phyloP scores from a whole-genome alignment of 179 eudicot species.

The Gypsophila paniculata region DNA sequence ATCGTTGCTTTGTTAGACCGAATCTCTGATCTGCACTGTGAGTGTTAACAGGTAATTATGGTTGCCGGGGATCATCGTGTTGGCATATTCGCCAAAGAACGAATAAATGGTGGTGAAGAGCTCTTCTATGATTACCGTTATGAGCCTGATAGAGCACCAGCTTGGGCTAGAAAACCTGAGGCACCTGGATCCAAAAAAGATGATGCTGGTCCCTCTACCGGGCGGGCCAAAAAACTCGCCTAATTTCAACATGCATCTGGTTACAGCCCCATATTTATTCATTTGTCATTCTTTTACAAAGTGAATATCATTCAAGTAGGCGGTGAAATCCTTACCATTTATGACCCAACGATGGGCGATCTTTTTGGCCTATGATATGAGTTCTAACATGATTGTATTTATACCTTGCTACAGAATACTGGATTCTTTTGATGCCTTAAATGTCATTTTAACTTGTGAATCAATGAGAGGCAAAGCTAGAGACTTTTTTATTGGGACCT shows the following conservation, averaged over 20 bases:
- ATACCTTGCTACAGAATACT: slow-evolving; percentile 11
- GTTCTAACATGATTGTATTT: slow-evolving; percentile 28
- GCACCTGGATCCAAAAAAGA: slow-evolving; percentile 71
- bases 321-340: slow-evolving; percentile 29
- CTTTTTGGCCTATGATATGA: slow-evolving; percentile 24
- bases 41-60: slow-evolving; percentile 71
- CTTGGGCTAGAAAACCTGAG: slow-evolving; percentile 93
- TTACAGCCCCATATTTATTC: background rate
- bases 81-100: slow-evolving; percentile 91
- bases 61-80: slow-evolving; percentile 97
- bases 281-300: slow-evolving; percentile 31
- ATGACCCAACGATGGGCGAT: slow-evolving; percentile 17
- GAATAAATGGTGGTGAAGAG: slow-evolving; percentile 82
- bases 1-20: background rate
- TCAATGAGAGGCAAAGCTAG: background rate
- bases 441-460: background rate
- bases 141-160: slow-evolving; percentile 87
- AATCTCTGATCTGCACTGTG: background rate
- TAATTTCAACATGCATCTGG: slow-evolving; percentile 14
- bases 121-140: slow-evolving; percentile 91
- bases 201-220: slow-evolving; percentile 72
- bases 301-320: slow-evolving; percentile 16
- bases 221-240: slow-evolving; percentile 87
- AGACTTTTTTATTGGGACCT: background rate
- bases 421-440: slow-evolving; percentile 8